Evolutionary conservation across 257 asterid genomes (phyloP), one percentile per base, ranked within the genome.

Genomic region (Lycium ferocissimum): DNA sequence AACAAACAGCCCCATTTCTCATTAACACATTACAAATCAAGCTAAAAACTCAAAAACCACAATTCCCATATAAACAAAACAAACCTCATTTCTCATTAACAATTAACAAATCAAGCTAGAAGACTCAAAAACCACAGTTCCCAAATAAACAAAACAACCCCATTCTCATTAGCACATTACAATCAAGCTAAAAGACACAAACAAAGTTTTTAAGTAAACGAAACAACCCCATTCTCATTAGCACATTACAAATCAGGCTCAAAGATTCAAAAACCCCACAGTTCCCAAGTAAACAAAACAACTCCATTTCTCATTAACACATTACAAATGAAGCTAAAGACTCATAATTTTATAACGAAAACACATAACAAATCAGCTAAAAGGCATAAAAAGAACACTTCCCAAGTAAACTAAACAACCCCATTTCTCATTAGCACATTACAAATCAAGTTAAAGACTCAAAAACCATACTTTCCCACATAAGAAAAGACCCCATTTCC

Each of bases 291-390:
- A 54, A 59, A 80, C 72, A 57, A 80, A 61, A 80, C 58, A 63
- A 63, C 7, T 17, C 57, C 12, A 61, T 49, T 84, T 7, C 33
- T 2, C 15, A 72, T 59, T 12, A 82, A 83, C 79, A 37, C 66
- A 78, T 14, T 18, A 63, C 4, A 70, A 69, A 40, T 70, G 8
- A 2, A 38, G 14, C 33, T 17, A 17, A 70, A 70, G 4, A 70
- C 35, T 17, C 56, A 4, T 4, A 40, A 40, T 84, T 93, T 98
- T 96, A 87, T 87, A 88, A 86, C 4, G 82, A 84, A 57, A 70
- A 69, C 10, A 84, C 45, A 70, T 35, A 53, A 72, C 14, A 70
- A 5, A 20, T 65, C 80, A 35, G 80, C 37, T 72, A 43, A 40
- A 58, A 57, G 20, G 33, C 53, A 17, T 38, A 22, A 59, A 15